These are phyloP conservation scores for Yamadazyma sp. DNA, from an alignment of 805 yeast genomes.

Conservation along the genomic window DNA sequence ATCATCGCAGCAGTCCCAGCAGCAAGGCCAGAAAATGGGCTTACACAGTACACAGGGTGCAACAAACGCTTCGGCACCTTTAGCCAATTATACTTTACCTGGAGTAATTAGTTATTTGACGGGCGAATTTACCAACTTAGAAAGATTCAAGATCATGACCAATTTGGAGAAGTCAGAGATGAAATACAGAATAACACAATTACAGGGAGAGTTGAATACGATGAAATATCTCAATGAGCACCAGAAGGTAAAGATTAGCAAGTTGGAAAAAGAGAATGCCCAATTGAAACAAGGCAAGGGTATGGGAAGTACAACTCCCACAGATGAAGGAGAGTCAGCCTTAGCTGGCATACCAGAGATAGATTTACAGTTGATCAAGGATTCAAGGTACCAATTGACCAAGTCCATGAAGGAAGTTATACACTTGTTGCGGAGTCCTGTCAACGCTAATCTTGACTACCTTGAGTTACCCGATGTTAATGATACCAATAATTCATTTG, in stretches of 20 bases:
- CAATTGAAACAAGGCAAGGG: conserved; percentile 4
- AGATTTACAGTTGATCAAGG: conserved; percentile 32
- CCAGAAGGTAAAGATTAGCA: conserved; percentile 38
- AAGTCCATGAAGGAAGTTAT: conserved; percentile 38
- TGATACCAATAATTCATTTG: conserved; percentile 15
- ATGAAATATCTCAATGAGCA: conserved; percentile 42
- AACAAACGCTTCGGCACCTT: conserved; percentile 28
- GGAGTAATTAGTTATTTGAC: conserved; percentile 61
- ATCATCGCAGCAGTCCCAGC: conserved; percentile 14
- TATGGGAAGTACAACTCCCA: background rate
- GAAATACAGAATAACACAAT: conserved; percentile 50
- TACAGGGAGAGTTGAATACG: conserved; percentile 53
- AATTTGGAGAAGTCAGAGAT: conserved; percentile 54
- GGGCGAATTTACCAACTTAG: conserved; percentile 52
- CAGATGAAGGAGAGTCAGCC: background rate
- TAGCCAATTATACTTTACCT: conserved; percentile 49
- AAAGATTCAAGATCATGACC: conserved; percentile 45
- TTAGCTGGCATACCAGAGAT: conserved; percentile 29
- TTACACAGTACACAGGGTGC: background rate
- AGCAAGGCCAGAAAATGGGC: conserved; percentile 6
- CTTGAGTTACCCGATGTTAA: conserved; percentile 16
- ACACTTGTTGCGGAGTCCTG: conserved; percentile 31
- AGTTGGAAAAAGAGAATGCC: conserved; percentile 33
- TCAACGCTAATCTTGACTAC: conserved; percentile 15
- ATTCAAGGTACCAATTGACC: conserved; percentile 32